Percentiles rank a stretch among this genome's conserved stretches.
Conservation (phyloP, 2,329 filamentous ascomycete species). For the Corynespora cassiicola region DNA sequence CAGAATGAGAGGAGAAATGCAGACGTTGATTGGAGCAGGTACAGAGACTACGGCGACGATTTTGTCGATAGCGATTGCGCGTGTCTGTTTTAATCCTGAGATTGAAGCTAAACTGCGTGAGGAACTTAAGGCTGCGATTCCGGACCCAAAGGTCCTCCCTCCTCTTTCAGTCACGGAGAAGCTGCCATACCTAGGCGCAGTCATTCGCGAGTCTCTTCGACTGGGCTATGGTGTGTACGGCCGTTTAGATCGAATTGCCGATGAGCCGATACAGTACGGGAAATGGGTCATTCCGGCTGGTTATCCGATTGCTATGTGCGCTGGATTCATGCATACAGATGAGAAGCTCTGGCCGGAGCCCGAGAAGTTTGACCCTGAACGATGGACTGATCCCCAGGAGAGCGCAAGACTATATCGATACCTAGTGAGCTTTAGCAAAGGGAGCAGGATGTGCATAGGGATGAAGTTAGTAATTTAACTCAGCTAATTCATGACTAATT, state of each 20-base stretch:
- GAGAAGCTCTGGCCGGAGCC: no score
- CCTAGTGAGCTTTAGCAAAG: conserved; percentile 36
- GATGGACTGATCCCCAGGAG: no score
- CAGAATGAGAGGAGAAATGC: not conserved
- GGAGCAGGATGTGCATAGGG: conserved; percentile 34
- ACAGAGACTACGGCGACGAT: conserved; percentile 3
- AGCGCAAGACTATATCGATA: no score
- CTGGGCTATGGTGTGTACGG: conserved; percentile 23
- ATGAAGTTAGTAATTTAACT: conserved; percentile 30
- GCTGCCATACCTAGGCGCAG: conserved; percentile 32
- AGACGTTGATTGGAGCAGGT: conserved; percentile 2
- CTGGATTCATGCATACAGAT: no score
- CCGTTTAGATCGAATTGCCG: no score
- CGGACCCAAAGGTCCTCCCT: not conserved
- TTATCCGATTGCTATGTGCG: no score
- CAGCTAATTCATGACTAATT: no score
- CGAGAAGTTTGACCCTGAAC: no score
- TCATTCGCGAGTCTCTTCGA: conserved; percentile 39
- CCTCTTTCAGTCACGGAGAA: conserved; percentile 7
- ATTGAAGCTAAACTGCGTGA: conserved; percentile 3
- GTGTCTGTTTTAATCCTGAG: conserved; percentile 3
- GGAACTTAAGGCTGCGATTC: conserved; percentile 6
- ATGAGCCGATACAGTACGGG: no score
- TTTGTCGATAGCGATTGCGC: conserved; percentile 1
- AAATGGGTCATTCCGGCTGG: no score